These are phyloP conservation scores for rapeseed (Brassica napus) DNA, from an alignment of 345 rosid species.

Conservation along the genomic window Da-Ae NC_063446.1:27569001-27569500, in stretches of 20 bases:
- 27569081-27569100: slow-evolving; percentile 37
- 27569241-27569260: neutral
- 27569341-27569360: slow-evolving; percentile 35
- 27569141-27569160: slow-evolving; percentile 44
- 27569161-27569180: slow-evolving; percentile 67
- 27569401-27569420: slow-evolving; percentile 45
- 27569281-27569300: slow-evolving; percentile 25
- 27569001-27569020: slow-evolving; percentile 52
- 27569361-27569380: slow-evolving; percentile 52
- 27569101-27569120: slow-evolving; percentile 55
- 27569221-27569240: neutral
- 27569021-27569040: slow-evolving; percentile 58
- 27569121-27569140: slow-evolving; percentile 71
- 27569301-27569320: slow-evolving; percentile 24
- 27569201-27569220: slow-evolving; percentile 17
- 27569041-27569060: slow-evolving; percentile 52
- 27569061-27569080: slow-evolving; percentile 30
- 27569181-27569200: slow-evolving; percentile 48
- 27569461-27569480: slow-evolving; percentile 7
- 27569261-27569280: slow-evolving; percentile 22
- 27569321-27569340: slow-evolving; percentile 40
- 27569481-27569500: slow-evolving; percentile 2
- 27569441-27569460: neutral
- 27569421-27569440: neutral
- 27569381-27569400: slow-evolving; percentile 42